A percentile compares a stretch with the other conserved stretches of the same genome.
These are phyloP conservation scores for Chaetomiaceae sp. DNA, from an alignment of 2,329 filamentous ascomycete genomes.

Conservation along the genomic window DNA sequence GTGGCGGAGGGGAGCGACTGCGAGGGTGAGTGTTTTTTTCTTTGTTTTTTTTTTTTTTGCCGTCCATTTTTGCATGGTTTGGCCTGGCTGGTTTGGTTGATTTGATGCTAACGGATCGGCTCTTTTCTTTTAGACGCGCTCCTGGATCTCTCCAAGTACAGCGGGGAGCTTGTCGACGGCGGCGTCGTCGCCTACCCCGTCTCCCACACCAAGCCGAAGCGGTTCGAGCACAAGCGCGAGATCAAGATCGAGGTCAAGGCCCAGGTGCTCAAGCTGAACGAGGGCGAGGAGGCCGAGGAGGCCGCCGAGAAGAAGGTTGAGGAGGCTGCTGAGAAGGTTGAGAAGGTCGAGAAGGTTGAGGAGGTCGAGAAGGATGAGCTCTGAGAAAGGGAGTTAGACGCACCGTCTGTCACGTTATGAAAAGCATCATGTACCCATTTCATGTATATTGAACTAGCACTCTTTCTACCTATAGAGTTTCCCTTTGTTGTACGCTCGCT, in stretches of 20 bases:
- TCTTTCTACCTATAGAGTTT: too few relatives aligned
- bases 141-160: constrained; percentile 28
- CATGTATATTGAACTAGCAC: too few relatives aligned
- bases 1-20: constrained; percentile 41
- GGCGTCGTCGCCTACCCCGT: constrained; percentile 30
- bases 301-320: background rate
- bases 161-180: constrained; percentile 23
- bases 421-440: too few relatives aligned
- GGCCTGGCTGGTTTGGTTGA: background rate
- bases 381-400: too few relatives aligned
- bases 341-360: constrained; percentile 6
- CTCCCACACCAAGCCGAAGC: constrained; percentile 29
- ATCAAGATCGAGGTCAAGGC: constrained; percentile 36
- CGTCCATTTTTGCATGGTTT: background rate
- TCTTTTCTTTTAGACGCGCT: constrained; percentile 17
- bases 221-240: constrained; percentile 24
- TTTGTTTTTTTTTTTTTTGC: background rate
- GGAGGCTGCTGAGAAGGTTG: background rate
- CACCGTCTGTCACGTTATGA: too few relatives aligned
- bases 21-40: constrained; percentile 37
- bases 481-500: too few relatives aligned
- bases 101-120: background rate
- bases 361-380: constrained; percentile 9
- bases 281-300: constrained; percentile 8
- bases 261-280: constrained; percentile 31